Evolutionary conservation across 1,284 basidiomycete species (phyloP).

Genomic region (Phellopilus nigrolimitatus): DNA sequence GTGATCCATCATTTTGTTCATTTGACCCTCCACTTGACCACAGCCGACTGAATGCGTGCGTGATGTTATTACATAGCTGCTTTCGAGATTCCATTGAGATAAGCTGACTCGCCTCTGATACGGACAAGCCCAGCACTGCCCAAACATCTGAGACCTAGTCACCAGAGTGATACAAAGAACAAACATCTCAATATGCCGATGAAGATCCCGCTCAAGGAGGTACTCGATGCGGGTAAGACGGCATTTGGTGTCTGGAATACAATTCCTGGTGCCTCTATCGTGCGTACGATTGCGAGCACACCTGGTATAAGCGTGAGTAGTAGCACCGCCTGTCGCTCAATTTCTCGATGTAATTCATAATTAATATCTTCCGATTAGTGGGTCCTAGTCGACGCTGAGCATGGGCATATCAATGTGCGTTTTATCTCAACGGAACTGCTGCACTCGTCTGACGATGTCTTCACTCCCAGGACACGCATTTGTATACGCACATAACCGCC

Average conservation of each 20-base stretch:
- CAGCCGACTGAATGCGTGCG: too few relatives aligned
- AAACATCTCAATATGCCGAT: conserved; percentile 18
- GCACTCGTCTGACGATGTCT: neutral
- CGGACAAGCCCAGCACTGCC: too few relatives aligned
- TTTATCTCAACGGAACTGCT: neutral
- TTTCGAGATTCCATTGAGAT: too few relatives aligned
- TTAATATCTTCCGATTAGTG: conserved; percentile 6
- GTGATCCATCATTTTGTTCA: too few relatives aligned
- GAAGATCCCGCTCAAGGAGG: conserved; percentile 12
- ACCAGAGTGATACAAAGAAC: too few relatives aligned
- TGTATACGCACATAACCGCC: conserved; percentile 16
- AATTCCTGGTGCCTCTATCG: conserved; percentile 11
- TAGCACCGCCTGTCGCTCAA: too few relatives aligned
- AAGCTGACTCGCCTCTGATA: too few relatives aligned
- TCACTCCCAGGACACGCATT: conserved; percentile 11
- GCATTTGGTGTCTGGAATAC: conserved; percentile 20
- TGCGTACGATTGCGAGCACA: conserved; percentile 17
- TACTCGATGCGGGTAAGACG: conserved; percentile 7
- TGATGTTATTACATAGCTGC: too few relatives aligned
- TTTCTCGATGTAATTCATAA: neutral
- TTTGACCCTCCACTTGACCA: too few relatives aligned
- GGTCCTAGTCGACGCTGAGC: conserved; percentile 19
- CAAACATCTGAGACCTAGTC: too few relatives aligned
- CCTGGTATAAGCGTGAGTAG: conserved; percentile 19
- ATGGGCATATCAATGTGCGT: conserved; percentile 20